A percentile compares a stretch with the other conserved stretches of the same genome.
Conservation (phyloP, 2,329 filamentous ascomycete species). For the Xylariaceae sp. region DNA sequence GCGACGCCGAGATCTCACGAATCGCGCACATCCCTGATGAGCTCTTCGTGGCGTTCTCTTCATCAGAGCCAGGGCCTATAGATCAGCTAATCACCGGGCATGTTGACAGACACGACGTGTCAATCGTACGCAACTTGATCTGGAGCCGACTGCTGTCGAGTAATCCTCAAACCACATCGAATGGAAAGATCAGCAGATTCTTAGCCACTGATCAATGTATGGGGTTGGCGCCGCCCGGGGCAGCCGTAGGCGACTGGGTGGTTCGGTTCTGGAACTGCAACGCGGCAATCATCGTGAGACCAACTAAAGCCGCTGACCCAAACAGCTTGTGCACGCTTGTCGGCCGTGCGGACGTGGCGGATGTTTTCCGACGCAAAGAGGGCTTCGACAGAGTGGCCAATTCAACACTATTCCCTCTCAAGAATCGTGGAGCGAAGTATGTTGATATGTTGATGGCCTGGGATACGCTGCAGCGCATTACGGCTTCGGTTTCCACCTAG, state of each 20-base stretch:
- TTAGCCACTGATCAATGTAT: conserved; percentile 7
- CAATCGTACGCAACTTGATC: neutral
- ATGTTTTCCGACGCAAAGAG: conserved; percentile 4
- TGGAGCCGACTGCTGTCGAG: neutral
- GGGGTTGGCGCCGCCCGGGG: conserved; percentile 4
- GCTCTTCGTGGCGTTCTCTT: conserved; percentile 4
- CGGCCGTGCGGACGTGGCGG: conserved; percentile 11
- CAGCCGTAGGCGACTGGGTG: conserved; percentile 7
- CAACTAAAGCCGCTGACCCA: neutral
- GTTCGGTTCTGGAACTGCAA: conserved; percentile 14
- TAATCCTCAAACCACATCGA: neutral
- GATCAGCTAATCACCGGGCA: neutral
- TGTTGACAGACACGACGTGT: neutral
- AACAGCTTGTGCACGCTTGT: conserved; percentile 2
- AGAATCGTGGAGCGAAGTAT: neutral
- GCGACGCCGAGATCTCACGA: conserved; percentile 1
- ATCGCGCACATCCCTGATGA: neutral
- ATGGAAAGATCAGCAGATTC: neutral
- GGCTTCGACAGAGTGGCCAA: neutral
- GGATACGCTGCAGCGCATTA: conserved; percentile 9
- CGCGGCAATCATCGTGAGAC: conserved; percentile 8
- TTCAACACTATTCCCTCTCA: neutral
- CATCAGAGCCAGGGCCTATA: neutral
- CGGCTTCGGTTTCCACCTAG: conserved; percentile 8
- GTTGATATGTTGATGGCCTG: conserved; percentile 10